phyloP scores from a whole-genome alignment of 1,139 yeast genomes.

The Candida sp. region DNA sequence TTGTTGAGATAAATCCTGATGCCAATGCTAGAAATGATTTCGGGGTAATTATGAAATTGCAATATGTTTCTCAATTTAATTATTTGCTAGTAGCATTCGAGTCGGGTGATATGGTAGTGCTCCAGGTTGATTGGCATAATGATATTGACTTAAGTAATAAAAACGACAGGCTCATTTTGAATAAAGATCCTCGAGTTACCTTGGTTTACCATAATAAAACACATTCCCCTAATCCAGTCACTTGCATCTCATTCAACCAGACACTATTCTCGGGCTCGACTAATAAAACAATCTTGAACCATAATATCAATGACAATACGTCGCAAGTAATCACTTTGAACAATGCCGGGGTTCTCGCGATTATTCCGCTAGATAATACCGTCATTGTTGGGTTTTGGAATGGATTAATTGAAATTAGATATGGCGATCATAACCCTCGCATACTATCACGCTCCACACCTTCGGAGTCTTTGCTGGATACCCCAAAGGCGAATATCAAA shows the following conservation, averaged over 20 bases:
- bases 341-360: constrained; percentile 20
- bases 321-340: constrained; percentile 10
- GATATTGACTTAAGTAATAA: background rate
- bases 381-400: constrained; percentile 38
- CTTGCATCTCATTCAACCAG: constrained; percentile 24
- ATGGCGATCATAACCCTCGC: constrained; percentile 6
- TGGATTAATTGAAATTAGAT: constrained; percentile 25
- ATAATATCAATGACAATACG: constrained; percentile 11
- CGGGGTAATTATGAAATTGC: constrained; percentile 55
- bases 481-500: constrained; percentile 11
- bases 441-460: constrained; percentile 14
- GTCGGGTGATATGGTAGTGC: constrained; percentile 49
- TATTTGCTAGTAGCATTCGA: constrained; percentile 50
- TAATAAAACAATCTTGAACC: constrained; percentile 26
- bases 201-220: constrained; percentile 20
- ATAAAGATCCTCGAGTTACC: constrained; percentile 16
- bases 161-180: constrained; percentile 15
- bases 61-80: constrained; percentile 23
- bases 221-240: constrained; percentile 52
- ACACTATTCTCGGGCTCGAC: constrained; percentile 44
- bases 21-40: constrained; percentile 26
- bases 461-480: constrained; percentile 7
- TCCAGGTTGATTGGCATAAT: constrained; percentile 13
- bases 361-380: constrained; percentile 7
- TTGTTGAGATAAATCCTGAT: constrained; percentile 11